These are phyloP conservation scores for Moesziomyces aphidis DNA, from an alignment of 1,284 basidiomycete genomes.

Conservation along the genomic window DNA sequence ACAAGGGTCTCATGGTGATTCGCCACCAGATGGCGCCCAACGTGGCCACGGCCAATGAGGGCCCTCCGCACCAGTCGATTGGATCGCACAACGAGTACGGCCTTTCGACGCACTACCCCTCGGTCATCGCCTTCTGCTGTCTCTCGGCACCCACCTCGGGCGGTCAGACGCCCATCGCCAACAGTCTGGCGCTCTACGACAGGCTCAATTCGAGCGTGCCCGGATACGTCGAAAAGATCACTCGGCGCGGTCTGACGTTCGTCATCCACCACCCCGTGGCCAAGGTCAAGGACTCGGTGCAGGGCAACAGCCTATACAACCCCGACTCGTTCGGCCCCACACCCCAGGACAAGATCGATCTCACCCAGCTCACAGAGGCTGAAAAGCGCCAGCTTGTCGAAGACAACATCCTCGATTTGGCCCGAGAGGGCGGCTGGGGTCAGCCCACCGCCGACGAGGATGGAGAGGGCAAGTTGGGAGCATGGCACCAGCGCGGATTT, in stretches of 20 bases:
- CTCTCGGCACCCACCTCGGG: conserved; percentile 35
- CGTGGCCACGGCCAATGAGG: conserved; percentile 52
- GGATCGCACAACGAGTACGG: conserved; percentile 54
- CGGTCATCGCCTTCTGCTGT: conserved; percentile 49
- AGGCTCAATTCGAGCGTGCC: conserved; percentile 27
- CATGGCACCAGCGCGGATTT: conserved; percentile 44
- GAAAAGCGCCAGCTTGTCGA: conserved; percentile 41
- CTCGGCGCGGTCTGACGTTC: conserved; percentile 34
- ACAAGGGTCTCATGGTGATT: conserved; percentile 52
- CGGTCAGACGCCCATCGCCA: conserved; percentile 50
- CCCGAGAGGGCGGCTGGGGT: conserved; percentile 45
- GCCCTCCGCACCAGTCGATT: conserved; percentile 42
- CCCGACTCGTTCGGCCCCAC: conserved; percentile 42
- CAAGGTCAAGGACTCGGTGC: conserved; percentile 37
- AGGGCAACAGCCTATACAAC: conserved; percentile 44
- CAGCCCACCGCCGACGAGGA: not conserved
- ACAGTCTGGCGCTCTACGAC: conserved; percentile 45
- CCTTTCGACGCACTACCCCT: conserved; percentile 43
- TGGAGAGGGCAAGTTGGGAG: conserved; percentile 12
- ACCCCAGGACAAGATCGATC: conserved; percentile 16
- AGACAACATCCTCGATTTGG: conserved; percentile 38
- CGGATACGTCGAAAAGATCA: conserved; percentile 23
- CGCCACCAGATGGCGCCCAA: conserved; percentile 37
- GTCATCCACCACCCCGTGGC: conserved; percentile 46
- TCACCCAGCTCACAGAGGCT: conserved; percentile 24